Evolutionary conservation across 371 early-diverging fungal genomes (phyloP), one percentile per base, ranked within the genome.

Genomic region (Lichtheimia ornata): DNA sequence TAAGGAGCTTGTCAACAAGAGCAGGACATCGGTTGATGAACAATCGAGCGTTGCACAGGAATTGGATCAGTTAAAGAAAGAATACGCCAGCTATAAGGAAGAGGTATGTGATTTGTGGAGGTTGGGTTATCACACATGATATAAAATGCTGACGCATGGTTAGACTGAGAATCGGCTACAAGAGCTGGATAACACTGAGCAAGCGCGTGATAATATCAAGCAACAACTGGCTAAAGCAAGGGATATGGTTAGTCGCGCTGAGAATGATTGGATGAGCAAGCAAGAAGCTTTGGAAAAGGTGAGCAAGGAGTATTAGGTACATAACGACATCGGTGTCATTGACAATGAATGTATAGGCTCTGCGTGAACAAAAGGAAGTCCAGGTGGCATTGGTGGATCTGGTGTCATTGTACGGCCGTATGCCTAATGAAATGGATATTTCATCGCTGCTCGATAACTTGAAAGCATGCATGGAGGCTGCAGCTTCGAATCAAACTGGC

Each of bases 181-280:
- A 17, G 64, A 67, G 6, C 65, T 77, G 30, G 65, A 58, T 12
- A 62, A 72, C 20, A 74, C 76, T 22, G 78, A 80, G 30, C 62
- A 65, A 15, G 74, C 79, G 17, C 69, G 69, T 12, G 66, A 68
- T n/a, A 77, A 76, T 51, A 78, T 84, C 43, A 72, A 81, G 22
- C 59, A 61, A 18, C 64, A 72, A 11, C 65, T 82, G 44, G 73
- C 76, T 15, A 82, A 86, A 53, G 67, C 80, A n/a, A 58, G 78
- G 22, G 60, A 63, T 4, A 84, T 84, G 84, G 81, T 84, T 2
- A 66, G 66, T 2, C 67, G 74, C 18, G 82, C 83, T 5, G 77
- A 83, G 58, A 76, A 75, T 20, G 79, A 82, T 28, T 84, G 84
- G 84, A 72, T 66, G 61, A 58, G 59, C 11, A 77, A 77, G 35